Percentiles rank a stretch among this genome's conserved stretches.
Evolutionary conservation across 495 filamentous ascomycete species (phyloP).

Genomic region (Massariosphaeria phaeospora): DNA sequence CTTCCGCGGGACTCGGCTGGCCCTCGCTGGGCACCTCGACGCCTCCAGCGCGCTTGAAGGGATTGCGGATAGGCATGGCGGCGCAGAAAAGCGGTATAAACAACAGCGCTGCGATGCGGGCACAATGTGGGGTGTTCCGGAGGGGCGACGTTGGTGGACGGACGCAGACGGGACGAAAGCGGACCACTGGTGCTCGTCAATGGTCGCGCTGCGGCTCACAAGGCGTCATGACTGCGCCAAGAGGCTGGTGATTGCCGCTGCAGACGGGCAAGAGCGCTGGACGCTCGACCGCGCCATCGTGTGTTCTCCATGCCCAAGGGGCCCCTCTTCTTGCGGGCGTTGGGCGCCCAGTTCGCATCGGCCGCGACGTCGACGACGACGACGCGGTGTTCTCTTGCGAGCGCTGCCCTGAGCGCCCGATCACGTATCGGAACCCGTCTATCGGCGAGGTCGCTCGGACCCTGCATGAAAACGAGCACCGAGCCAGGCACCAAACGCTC

Average conservation of each 20-base stretch:
- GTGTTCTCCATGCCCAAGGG: too few species aligned
- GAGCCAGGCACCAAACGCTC: conserved; percentile 8
- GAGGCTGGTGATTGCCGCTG: too few species aligned
- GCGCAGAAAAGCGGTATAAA: not conserved
- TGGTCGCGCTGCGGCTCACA: too few species aligned
- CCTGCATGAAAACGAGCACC: conserved; percentile 5
- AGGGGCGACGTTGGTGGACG: not conserved
- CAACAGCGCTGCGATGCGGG: not conserved
- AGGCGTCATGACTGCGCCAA: too few species aligned
- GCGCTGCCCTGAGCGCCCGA: not conserved
- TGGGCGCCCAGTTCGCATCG: too few species aligned
- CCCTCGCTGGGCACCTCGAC: conserved; percentile 32
- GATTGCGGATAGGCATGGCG: conserved; percentile 43
- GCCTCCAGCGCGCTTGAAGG: conserved; percentile 36
- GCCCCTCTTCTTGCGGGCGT: too few species aligned
- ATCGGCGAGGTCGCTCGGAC: not conserved
- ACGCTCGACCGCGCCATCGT: too few species aligned
- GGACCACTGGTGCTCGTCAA: not conserved
- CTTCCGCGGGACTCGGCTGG: conserved; percentile 32
- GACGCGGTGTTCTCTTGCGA: too few species aligned
- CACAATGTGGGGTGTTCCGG: not conserved
- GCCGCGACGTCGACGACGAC: too few species aligned
- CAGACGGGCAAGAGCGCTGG: too few species aligned
- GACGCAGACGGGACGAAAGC: not conserved
- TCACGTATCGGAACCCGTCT: not conserved